These are phyloP conservation scores for Fusarium liriodendri DNA, from an alignment of 2,329 filamentous ascomycete genomes.

Conservation along the genomic window DNA sequence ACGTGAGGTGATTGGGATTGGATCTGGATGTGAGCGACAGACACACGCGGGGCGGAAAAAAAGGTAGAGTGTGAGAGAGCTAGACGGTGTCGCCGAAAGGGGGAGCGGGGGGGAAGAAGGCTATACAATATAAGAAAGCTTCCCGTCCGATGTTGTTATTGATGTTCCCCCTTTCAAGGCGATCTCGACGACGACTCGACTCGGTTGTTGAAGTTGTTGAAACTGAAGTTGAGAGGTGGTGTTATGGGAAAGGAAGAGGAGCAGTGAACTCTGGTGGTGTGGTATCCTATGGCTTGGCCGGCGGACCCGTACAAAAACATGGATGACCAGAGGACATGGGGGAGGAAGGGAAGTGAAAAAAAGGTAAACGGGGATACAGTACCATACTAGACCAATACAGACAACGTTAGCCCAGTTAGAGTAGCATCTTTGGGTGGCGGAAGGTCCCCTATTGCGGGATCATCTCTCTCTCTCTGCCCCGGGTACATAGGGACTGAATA, in stretches of 20 bases:
- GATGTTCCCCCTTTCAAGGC: conserved; percentile 22
- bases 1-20: not conserved
- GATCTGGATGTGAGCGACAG: not conserved
- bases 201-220: not conserved
- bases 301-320: not conserved
- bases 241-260: not conserved
- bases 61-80: not conserved
- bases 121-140: conserved; percentile 4
- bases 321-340: not conserved
- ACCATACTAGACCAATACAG: not conserved
- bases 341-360: not conserved
- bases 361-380: not conserved
- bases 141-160: not conserved
- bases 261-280: not conserved
- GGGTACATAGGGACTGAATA: not conserved
- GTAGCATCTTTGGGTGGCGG: not conserved
- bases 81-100: conserved; percentile 34
- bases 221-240: not conserved
- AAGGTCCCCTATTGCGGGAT: conserved; percentile 6
- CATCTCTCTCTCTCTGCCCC: not conserved
- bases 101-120: not conserved
- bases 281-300: conserved; percentile 5
- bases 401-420: not conserved
- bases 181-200: not conserved
- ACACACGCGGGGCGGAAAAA: conserved; percentile 20